Conservation (phyloP, 148 eudicot species). For the Nepenthes mirabilis region DNA sequence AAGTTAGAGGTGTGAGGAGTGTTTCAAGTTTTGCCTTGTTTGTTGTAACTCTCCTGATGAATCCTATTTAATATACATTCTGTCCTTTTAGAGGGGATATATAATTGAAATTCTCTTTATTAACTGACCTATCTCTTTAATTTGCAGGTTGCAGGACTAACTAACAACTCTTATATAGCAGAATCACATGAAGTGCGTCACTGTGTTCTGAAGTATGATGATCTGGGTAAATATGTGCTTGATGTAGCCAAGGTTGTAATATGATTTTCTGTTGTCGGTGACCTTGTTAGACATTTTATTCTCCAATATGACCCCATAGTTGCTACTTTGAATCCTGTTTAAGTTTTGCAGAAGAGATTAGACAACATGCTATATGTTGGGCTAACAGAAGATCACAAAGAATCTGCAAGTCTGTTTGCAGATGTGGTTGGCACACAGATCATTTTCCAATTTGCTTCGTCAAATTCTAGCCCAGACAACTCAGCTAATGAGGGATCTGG, state of each 20-base stretch:
- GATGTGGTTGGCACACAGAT: constrained; percentile 85
- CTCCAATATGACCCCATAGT: neutral
- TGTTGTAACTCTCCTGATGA: too few species aligned
- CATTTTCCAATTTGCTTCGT: constrained; percentile 51
- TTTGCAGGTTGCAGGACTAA: constrained; percentile 77
- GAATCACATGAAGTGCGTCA: constrained; percentile 77
- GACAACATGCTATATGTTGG: constrained; percentile 92
- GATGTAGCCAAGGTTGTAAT: constrained; percentile 76
- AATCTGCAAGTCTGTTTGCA: constrained; percentile 78
- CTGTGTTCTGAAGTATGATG: constrained; percentile 55
- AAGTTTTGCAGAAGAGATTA: constrained; percentile 75
- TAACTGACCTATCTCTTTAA: constrained; percentile 2
- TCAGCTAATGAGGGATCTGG: constrained; percentile 27
- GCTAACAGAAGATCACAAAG: constrained; percentile 85
- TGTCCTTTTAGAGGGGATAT: neutral
- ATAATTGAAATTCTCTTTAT: neutral
- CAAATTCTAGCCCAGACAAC: constrained; percentile 26
- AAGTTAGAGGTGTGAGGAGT: too few species aligned
- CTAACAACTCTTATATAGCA: constrained; percentile 65
- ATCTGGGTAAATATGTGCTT: constrained; percentile 76
- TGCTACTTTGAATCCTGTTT: neutral
- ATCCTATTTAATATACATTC: neutral
- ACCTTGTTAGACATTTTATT: neutral
- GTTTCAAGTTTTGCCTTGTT: too few species aligned
- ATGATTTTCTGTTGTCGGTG: neutral